These are phyloP conservation scores for Corniculantispora saksenae DNA, from an alignment of 2,329 filamentous ascomycete genomes.

Conservation along the genomic window DNA sequence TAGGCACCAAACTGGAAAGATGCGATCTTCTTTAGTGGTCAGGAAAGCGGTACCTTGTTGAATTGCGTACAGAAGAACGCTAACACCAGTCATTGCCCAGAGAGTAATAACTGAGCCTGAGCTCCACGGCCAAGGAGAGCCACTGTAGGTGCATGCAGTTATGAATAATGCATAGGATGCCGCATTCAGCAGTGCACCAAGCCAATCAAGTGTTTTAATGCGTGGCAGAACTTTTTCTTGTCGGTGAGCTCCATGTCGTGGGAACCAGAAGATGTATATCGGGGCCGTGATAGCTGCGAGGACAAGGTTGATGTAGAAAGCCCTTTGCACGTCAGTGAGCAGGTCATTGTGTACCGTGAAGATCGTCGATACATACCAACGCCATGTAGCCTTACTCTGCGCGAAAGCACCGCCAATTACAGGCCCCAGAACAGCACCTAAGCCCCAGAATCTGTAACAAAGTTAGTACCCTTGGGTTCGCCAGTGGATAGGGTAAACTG, in stretches of 20 bases:
- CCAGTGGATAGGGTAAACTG: constrained; percentile 25
- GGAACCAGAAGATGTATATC: constrained; percentile 29
- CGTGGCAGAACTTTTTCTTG: constrained; percentile 27
- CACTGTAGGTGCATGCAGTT: constrained; percentile 30
- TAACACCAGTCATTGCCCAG: constrained; percentile 20
- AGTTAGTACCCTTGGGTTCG: constrained; percentile 19
- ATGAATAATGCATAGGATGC: constrained; percentile 26
- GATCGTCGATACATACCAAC: constrained; percentile 30
- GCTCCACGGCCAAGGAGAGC: neutral
- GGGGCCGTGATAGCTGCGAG: constrained; percentile 39
- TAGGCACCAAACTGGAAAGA: constrained; percentile 1
- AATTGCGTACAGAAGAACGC: neutral
- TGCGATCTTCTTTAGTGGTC: neutral
- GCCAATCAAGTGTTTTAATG: constrained; percentile 38
- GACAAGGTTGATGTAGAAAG: constrained; percentile 48
- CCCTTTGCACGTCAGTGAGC: neutral
- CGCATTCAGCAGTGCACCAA: constrained; percentile 44
- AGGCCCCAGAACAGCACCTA: constrained; percentile 49
- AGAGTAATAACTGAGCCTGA: constrained; percentile 20
- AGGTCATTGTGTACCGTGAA: neutral
- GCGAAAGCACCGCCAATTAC: constrained; percentile 47
- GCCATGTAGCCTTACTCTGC: constrained; percentile 40
- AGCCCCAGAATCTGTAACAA: constrained; percentile 35
- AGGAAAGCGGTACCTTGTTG: neutral
- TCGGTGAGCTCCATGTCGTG: constrained; percentile 24